Percentiles rank a stretch among this genome's conserved stretches.
Conservation (phyloP, 495 filamentous ascomycete species). For the Ramalina intermedia region DNA sequence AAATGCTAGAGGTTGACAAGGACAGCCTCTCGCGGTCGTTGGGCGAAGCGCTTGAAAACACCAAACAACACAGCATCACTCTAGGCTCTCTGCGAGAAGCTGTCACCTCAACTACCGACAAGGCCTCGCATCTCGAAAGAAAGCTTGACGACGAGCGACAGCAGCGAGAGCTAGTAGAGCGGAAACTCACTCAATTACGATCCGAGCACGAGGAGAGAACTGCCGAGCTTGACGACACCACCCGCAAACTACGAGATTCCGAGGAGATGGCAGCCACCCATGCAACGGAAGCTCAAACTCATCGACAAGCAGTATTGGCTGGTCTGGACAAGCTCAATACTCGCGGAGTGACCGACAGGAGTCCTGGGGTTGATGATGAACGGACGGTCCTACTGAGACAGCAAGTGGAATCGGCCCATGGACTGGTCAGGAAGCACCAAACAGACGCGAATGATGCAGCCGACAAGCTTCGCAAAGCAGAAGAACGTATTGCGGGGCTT, state of each 20-base stretch:
- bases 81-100: constrained; percentile 65
- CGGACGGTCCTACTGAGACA: constrained; percentile 63
- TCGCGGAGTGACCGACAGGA: constrained; percentile 33
- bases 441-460: constrained; percentile 76
- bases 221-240: constrained; percentile 62
- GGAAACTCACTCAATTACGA: constrained; percentile 63
- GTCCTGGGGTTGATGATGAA: constrained; percentile 47
- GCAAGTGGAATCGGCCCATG: constrained; percentile 64
- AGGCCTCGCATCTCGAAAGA: constrained; percentile 58
- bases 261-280: constrained; percentile 85
- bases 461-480: constrained; percentile 79
- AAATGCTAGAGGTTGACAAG: constrained; percentile 68
- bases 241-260: constrained; percentile 62
- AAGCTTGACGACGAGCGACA: constrained; percentile 74
- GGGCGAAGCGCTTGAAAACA: constrained; percentile 46
- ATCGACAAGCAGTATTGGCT: constrained; percentile 67
- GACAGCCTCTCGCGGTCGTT: constrained; percentile 60
- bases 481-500: constrained; percentile 88
- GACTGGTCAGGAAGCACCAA: constrained; percentile 72
- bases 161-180: constrained; percentile 61
- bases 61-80: constrained; percentile 57
- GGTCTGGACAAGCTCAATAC: constrained; percentile 61
- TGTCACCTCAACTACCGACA: constrained; percentile 61
- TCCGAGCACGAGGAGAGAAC: constrained; percentile 74
- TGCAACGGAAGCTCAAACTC: constrained; percentile 72